These are phyloP conservation scores for Yamadazyma mexicana DNA, from an alignment of 1,139 yeast species.

Conservation along the genomic window DNA sequence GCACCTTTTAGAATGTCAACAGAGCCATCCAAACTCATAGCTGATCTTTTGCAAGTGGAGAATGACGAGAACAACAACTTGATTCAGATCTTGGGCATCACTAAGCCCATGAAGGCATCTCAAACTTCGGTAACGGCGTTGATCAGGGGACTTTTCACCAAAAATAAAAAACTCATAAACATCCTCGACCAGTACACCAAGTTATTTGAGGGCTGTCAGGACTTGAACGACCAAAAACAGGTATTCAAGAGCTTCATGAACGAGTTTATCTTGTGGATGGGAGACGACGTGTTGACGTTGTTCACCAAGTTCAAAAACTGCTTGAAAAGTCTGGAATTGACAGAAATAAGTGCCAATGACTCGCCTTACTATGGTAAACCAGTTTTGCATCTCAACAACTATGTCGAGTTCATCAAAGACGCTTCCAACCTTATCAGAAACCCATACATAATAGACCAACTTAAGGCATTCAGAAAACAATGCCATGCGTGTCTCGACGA, in stretches of 20 bases:
- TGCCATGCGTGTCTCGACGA: slow-evolving; percentile 22
- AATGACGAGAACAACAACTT: slow-evolving; percentile 30
- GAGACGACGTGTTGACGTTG: slow-evolving; percentile 30
- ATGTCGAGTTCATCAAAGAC: slow-evolving; percentile 29
- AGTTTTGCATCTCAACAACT: slow-evolving; percentile 31
- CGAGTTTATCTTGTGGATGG: slow-evolving; percentile 42
- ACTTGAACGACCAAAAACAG: slow-evolving; percentile 22
- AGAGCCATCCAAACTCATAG: slow-evolving; percentile 9
- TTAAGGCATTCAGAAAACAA: slow-evolving; percentile 18
- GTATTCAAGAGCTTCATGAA: slow-evolving; percentile 38
- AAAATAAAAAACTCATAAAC: slow-evolving; percentile 32
- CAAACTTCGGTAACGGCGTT: slow-evolving; percentile 32
- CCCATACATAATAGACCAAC: slow-evolving; percentile 41
- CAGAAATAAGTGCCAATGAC: slow-evolving; percentile 15
- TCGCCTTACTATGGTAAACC: slow-evolving; percentile 29
- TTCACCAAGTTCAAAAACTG: slow-evolving; percentile 31
- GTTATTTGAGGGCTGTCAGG: slow-evolving; percentile 17
- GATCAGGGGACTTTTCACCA: slow-evolving; percentile 44
- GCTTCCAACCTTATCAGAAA: slow-evolving; percentile 29
- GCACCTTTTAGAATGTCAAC: too few species aligned
- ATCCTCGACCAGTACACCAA: slow-evolving; percentile 20
- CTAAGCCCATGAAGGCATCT: slow-evolving; percentile 31
- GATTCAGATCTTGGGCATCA: slow-evolving; percentile 36
- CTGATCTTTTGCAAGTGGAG: slow-evolving; percentile 20
- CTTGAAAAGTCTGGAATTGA: slow-evolving; percentile 17